A percentile compares a stretch with the other conserved stretches of the same genome.
Conservation (phyloP, 495 filamentous ascomycete species). For the Bombardia bombarda region DNA sequence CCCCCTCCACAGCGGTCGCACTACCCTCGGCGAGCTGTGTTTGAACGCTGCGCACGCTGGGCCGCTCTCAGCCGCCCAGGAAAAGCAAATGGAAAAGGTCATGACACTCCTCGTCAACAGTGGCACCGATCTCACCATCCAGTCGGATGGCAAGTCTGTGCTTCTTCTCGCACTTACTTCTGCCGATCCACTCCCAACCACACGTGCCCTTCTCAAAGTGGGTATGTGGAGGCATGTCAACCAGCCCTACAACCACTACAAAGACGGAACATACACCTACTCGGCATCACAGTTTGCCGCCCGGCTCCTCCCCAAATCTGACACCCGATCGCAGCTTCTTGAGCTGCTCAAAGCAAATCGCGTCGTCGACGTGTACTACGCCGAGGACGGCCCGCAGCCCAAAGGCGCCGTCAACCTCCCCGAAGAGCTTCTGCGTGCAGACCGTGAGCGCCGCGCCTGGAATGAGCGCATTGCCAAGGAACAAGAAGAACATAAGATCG, state of each 20-base stretch:
- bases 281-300: slow-evolving; percentile 38
- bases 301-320: slow-evolving; percentile 24
- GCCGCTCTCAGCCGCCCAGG: slow-evolving; percentile 26
- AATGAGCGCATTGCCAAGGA: slow-evolving; percentile 29
- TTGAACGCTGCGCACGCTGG: slow-evolving; percentile 32
- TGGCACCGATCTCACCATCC: slow-evolving; percentile 33
- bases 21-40: slow-evolving; percentile 40
- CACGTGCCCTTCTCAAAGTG: slow-evolving; percentile 33
- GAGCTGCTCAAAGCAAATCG: slow-evolving; percentile 34
- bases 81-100: slow-evolving; percentile 41
- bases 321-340: slow-evolving; percentile 28
- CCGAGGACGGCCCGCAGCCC: slow-evolving; percentile 37
- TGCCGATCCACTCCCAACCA: slow-evolving; percentile 33
- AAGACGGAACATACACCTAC: slow-evolving; percentile 33
- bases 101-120: slow-evolving; percentile 33
- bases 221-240: slow-evolving; percentile 42
- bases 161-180: slow-evolving; percentile 39
- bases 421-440: slow-evolving; percentile 31
- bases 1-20: slow-evolving; percentile 37
- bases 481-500: slow-evolving; percentile 26
- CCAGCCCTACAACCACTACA: slow-evolving; percentile 34
- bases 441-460: slow-evolving; percentile 33
- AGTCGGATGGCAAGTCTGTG: slow-evolving; percentile 34
- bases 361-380: slow-evolving; percentile 38
- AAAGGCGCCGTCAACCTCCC: slow-evolving; percentile 36